Percentiles rank a stretch among this genome's conserved stretches.
phyloP scores from a whole-genome alignment of 106 monocot species.

The Dendrobium officinale region DNA sequence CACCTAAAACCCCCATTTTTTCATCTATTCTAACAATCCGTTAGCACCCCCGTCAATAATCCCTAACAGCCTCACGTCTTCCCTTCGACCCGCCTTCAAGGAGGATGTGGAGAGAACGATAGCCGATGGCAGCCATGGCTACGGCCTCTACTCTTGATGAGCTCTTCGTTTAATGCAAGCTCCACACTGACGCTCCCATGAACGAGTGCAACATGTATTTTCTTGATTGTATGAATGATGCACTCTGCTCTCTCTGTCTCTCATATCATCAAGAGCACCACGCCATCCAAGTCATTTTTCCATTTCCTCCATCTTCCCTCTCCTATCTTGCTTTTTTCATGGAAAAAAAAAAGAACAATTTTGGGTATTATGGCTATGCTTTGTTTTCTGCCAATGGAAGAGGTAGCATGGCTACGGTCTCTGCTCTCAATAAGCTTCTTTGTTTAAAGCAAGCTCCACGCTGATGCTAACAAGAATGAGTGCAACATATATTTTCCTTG shows the following conservation, averaged over 20 bases:
- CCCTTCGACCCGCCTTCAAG: too few relatives aligned
- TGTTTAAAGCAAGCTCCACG: too few relatives aligned
- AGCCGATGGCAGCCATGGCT: too few relatives aligned
- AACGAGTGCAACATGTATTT: constrained; percentile 98
- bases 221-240: constrained; percentile 68
- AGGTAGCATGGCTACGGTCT: not conserved
- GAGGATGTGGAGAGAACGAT: too few relatives aligned
- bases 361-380: not conserved
- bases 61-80: too few relatives aligned
- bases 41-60: too few relatives aligned
- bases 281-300: constrained; percentile 54
- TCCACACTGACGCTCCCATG: constrained; percentile 72
- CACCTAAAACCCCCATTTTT: too few relatives aligned
- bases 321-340: not conserved
- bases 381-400: not conserved
- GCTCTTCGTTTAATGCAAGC: constrained; percentile 82
- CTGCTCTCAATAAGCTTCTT: too few relatives aligned
- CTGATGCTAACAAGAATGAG: too few relatives aligned
- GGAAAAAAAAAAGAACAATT: not conserved
- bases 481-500: constrained; percentile 94
- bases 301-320: not conserved
- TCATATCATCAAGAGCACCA: constrained; percentile 57
- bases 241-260: constrained; percentile 82
- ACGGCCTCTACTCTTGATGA: constrained; percentile 47
- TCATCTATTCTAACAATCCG: too few relatives aligned